Evolutionary conservation across 2,329 filamentous ascomycete genomes (phyloP), one percentile per base, ranked within the genome.

Genomic region (Pochonia chlamydosporia): DNA sequence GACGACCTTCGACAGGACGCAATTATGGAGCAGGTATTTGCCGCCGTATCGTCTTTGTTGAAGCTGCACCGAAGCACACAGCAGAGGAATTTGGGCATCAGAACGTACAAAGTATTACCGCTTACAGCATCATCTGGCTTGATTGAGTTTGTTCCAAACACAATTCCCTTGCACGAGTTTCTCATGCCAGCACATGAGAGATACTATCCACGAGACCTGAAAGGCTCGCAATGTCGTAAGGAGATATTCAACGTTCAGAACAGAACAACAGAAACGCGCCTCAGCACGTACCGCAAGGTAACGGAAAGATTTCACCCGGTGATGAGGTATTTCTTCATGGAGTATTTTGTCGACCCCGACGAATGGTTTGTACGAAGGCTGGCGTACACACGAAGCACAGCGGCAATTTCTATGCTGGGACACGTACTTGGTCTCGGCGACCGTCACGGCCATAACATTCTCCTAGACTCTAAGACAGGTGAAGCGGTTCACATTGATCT

Each of bases 1-100:
- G 93, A 99, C 63, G 92, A 99, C 62, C 78, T 99, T 11, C 87
- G 95, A 8, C 93, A 99, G 70, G 93, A 99, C 60, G 89, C 92
- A 39, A 99, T 82, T 73, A 99, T 99, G 95, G 95, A 99, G 66
- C 93, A 99, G 67, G 93, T 99, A 1, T 99, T 99, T 63, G 89
- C 91, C 49, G 90, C 95, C 66, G 93, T 96, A 20, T 97, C 90
- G 49, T 87, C 88, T 44, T 79, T 99, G 20, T 74, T 99, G 23
- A 87, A 88, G 62, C 84, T 88, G 42, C 90, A 97, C 64, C 84
- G 89, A 47, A 79, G 84, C 11, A 96, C 93, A 3, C 85, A 90
- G 33, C 90, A 96, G 61, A 85, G 93, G 5, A 88, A 88, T 53
- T 75, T 99, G 10, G 88, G 86, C 8, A 95, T 99, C 60, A 79